Percentiles rank a stretch among this genome's conserved stretches.
phyloP scores from a whole-genome alignment of 2,329 filamentous ascomycete species.

The Cercospora zeina region DNA sequence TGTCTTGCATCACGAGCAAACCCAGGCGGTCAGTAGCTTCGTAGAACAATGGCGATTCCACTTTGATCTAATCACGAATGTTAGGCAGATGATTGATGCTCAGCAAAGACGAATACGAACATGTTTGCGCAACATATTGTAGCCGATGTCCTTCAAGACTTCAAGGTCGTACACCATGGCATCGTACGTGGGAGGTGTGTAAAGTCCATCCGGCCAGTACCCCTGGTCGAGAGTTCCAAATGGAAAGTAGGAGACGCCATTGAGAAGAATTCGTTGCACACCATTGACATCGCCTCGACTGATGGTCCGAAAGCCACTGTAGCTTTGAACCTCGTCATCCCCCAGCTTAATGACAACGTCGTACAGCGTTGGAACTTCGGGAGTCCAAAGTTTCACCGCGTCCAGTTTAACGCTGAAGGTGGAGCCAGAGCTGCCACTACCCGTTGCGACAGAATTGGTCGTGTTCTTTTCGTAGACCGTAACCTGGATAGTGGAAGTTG shows the following conservation, averaged over 20 bases:
- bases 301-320: constrained; percentile 69
- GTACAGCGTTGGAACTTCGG: constrained; percentile 63
- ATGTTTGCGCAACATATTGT: constrained; percentile 72
- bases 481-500: constrained; percentile 23
- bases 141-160: constrained; percentile 64
- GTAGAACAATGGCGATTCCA: constrained; percentile 68
- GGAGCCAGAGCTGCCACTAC: constrained; percentile 50
- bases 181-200: constrained; percentile 64
- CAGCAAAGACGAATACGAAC: constrained; percentile 13
- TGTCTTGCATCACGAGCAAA: constrained; percentile 68
- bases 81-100: background rate
- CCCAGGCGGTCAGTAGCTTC: constrained; percentile 66
- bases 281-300: constrained; percentile 58
- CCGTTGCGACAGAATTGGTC: constrained; percentile 30
- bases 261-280: constrained; percentile 62
- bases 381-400: constrained; percentile 64
- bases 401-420: constrained; percentile 58
- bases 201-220: constrained; percentile 67
- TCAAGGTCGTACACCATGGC: constrained; percentile 68
- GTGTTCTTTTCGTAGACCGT: constrained; percentile 24
- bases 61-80: constrained; percentile 54
- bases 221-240: constrained; percentile 71
- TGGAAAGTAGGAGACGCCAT: constrained; percentile 67
- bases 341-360: constrained; percentile 59
- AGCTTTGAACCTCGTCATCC: constrained; percentile 60